phyloP scores from a whole-genome alignment of 257 asterid species.

The Galeopsis tetrahit region DNA sequence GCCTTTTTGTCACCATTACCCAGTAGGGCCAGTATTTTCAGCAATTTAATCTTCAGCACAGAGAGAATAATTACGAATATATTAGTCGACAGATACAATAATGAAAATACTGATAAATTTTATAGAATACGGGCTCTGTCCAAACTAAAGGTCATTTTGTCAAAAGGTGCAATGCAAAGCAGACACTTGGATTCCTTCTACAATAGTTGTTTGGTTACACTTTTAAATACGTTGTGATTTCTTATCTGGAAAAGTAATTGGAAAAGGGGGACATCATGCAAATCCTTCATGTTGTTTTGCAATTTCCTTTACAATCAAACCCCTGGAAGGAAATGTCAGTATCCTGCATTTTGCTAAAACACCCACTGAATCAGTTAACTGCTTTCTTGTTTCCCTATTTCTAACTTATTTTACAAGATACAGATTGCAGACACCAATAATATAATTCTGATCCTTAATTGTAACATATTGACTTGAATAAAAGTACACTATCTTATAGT shows the following conservation, averaged over 20 bases:
- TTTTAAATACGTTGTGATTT: not conserved
- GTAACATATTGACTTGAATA: conserved; percentile 6
- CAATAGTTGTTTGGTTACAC: not conserved
- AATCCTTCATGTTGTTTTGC: conserved; percentile 11
- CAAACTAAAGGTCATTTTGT: not conserved
- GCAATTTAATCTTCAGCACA: conserved; percentile 62
- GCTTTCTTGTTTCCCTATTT: not conserved
- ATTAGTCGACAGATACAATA: conserved; percentile 16
- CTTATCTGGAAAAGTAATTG: not conserved
- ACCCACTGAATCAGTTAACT: not conserved
- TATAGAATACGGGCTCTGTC: not conserved
- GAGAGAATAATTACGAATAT: not conserved
- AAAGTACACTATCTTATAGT: not conserved
- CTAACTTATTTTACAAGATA: conserved; percentile 13
- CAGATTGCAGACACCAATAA: conserved; percentile 1
- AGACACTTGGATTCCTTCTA: not conserved
- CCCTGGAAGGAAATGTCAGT: not conserved
- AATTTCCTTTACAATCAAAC: conserved; percentile 1
- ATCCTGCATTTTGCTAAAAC: not conserved
- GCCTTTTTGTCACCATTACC: conserved; percentile 82
- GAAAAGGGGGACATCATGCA: not conserved
- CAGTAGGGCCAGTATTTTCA: conserved; percentile 66
- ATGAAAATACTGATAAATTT: not conserved
- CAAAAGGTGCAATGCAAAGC: not conserved
- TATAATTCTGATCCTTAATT: not conserved